These are phyloP conservation scores for Fusarium sp. DNA, from an alignment of 2,329 filamentous ascomycete species.

Conservation along the genomic window DNA sequence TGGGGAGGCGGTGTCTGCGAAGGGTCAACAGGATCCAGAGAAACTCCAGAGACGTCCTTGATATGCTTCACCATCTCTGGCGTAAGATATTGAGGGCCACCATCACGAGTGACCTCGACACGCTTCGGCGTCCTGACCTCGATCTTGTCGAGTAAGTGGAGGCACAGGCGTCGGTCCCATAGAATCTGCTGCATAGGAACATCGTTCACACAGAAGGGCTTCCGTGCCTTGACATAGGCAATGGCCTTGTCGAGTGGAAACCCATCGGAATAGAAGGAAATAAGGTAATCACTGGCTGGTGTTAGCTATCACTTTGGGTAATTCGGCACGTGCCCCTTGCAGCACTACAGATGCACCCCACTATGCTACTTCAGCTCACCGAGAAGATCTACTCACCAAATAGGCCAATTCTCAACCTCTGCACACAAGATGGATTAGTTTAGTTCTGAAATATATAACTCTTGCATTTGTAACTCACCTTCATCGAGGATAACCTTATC, in stretches of 20 bases:
- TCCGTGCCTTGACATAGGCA: slow-evolving; percentile 89
- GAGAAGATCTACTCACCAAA: slow-evolving; percentile 67
- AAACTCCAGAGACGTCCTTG: slow-evolving; percentile 80
- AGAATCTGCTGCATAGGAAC: slow-evolving; percentile 96
- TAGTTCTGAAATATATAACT: slow-evolving; percentile 3
- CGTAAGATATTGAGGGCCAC: slow-evolving; percentile 82
- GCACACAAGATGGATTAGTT: slow-evolving; percentile 19
- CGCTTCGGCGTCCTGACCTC: slow-evolving; percentile 88
- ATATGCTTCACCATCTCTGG: slow-evolving; percentile 83
- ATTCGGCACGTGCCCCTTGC: slow-evolving; percentile 40
- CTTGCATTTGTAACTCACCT: slow-evolving; percentile 55
- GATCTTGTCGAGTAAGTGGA: slow-evolving; percentile 88
- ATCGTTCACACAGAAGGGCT: slow-evolving; percentile 98
- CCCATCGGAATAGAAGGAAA: slow-evolving; percentile 98
- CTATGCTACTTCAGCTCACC: slow-evolving; percentile 49
- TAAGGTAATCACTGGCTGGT: slow-evolving; percentile 78
- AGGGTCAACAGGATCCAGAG: slow-evolving; percentile 74
- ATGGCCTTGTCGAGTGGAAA: slow-evolving; percentile 98
- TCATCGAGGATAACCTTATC: slow-evolving; percentile 99
- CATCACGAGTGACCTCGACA: slow-evolving; percentile 91
- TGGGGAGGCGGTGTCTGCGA: slow-evolving; percentile 70
- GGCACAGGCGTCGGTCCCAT: slow-evolving; percentile 92
- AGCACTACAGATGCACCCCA: slow-evolving; percentile 32
- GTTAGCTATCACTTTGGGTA: slow-evolving; percentile 37
- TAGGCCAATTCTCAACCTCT: slow-evolving; percentile 94